Evolutionary conservation across 495 filamentous ascomycete species (phyloP), one percentile per base, ranked within the genome.

Genomic region (Neohortaea acidophila): DNA sequence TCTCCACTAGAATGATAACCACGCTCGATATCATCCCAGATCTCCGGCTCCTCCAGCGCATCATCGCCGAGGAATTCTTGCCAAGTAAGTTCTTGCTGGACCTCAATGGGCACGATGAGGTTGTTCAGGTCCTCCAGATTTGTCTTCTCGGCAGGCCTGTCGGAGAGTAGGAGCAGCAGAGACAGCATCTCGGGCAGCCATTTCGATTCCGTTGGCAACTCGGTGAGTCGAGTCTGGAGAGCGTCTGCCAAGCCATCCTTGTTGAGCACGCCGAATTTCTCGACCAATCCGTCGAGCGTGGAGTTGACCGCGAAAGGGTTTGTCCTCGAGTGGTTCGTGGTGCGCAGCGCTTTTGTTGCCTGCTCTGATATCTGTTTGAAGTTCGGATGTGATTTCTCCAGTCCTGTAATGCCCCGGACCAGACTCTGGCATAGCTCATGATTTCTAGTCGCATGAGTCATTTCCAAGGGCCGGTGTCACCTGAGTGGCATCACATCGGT

Each of bases 281-380:
- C 89, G 44, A 84, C 79, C 13, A 92, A 65, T 2, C 89, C 89
- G 17, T 77, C 70, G 4, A 92, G 67, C 23, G 70, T 74, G 13
- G 69, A 67, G 18, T 71, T 59, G 10, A 94, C 74, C 21, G 83
- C 82, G 54, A 94, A 97, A 50, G 91, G 87, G 60, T 94, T 89
- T 0, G 77, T 83, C 23, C 84, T 74, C 15, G 63, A 64, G 62
- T 79, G 78, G 24, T 61, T 67, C 36, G 78, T 65, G 24, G 73
- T 59, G 38, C 67, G 65, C 25, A 86, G 55, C 26, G 55, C 66
- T 11, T 64, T 67, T 0, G 66, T 60, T n/a, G 65, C 62, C 13
- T 42, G 24, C 9, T 60, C 78, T 61, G 51, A 59, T 72, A 74
- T 47, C 55, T 61, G 35, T 45, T 39, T 1, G 50, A 55, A 53